Base-by-base conservation (phyloP, 2,329 filamentous ascomycete species). In the Microcera coccophila region DNA sequence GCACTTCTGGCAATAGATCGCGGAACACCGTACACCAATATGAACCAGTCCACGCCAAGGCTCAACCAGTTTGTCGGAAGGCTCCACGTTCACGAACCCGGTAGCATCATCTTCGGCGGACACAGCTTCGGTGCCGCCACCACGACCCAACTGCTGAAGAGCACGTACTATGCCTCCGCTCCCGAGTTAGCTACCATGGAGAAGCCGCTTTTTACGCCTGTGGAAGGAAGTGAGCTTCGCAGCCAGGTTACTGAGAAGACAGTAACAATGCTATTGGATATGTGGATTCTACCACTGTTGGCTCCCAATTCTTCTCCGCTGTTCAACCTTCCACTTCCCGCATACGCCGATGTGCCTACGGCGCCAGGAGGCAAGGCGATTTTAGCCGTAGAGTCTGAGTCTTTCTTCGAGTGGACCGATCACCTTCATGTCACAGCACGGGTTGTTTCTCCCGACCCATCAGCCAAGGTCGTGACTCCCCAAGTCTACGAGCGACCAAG, bases 61-160 rank as follows among this genome's bases (percentile, higher is more conserved):
- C 68, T 91, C 1, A 62, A 67, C 10, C 75, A 78, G 57, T 84
- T 94, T 46, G 63, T 71, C 19, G 68, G 70, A n/a, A 69, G 68
- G 41, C 73, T 93, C 36, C 76, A 87, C 48, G 75, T 94, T 4
- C 79, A 83, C 45, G 73, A 77, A 8, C 86, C 87, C 0, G 88
- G 88, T 2, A 79, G 76, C 39, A 81, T 94, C 35, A 78, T 83
- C 32, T 91, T 87, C 60, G 79, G 78, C 0, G 89, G 89, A 4
- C 89, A 95, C 63, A 89, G 84, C 15, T 94, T 94, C 52, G 89
- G 89, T 17, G 84, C 82, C 1, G 78, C 86, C 1, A 88, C 85
- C 1, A 72, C 80, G 16, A 75, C 85, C 2, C 89, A 94, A 60
- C 78, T 94, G 41, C 68, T 91, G 38, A 95, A 95, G 68, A 85